These are phyloP conservation scores for Schwanniomyces polymorphus DNA, from an alignment of 805 yeast genomes.

Conservation along the genomic window DNA sequence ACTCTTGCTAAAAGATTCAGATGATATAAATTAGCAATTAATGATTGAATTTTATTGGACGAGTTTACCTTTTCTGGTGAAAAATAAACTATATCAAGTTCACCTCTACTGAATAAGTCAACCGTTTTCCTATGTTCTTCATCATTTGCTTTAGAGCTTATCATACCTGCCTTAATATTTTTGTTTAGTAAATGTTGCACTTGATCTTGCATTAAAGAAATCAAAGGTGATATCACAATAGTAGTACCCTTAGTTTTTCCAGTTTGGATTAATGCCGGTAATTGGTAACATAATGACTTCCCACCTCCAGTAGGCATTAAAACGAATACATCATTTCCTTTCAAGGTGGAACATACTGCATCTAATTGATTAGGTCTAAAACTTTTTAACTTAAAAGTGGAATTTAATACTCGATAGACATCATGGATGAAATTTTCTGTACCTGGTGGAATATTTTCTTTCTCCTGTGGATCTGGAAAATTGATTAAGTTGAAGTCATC, in stretches of 20 bases:
- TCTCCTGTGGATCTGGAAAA: constrained; percentile 16
- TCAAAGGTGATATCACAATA: constrained; percentile 89
- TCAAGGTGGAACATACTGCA: constrained; percentile 74
- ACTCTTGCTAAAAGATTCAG: constrained; percentile 70
- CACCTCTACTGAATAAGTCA: constrained; percentile 61
- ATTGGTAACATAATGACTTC: constrained; percentile 90
- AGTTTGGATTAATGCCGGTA: constrained; percentile 80
- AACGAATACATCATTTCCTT: constrained; percentile 87
- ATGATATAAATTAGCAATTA: constrained; percentile 57
- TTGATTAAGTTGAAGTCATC: constrained; percentile 26
- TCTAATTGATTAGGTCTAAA: constrained; percentile 86
- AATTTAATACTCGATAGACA: constrained; percentile 54
- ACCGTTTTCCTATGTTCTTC: constrained; percentile 65
- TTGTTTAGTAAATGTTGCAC: constrained; percentile 73
- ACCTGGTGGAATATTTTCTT: constrained; percentile 26
- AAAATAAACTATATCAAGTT: constrained; percentile 73
- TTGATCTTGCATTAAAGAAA: constrained; percentile 97
- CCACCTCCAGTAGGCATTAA: constrained; percentile 99
- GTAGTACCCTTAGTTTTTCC: constrained; percentile 85
- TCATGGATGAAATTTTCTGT: constrained; percentile 67
- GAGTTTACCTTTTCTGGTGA: constrained; percentile 94
- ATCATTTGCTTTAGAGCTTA: constrained; percentile 71
- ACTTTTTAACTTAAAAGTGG: constrained; percentile 59
- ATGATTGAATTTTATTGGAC: constrained; percentile 64
- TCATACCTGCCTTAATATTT: constrained; percentile 81